Base-by-base conservation (phyloP, 257 asterid species). In the Penstemon davidsonii region DNA sequence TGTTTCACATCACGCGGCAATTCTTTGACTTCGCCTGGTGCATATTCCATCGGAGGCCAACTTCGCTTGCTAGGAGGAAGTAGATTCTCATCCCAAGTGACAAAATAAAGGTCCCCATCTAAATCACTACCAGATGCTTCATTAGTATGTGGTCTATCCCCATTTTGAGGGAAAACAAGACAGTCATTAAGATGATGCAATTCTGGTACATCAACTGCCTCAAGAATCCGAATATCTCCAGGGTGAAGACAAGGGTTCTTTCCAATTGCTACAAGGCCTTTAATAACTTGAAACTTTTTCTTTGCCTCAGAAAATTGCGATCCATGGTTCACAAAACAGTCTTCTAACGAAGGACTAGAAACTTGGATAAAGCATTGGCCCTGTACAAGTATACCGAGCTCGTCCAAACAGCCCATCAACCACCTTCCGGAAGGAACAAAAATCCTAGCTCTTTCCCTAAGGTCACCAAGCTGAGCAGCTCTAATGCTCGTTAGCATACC, bases 41-140 rank as follows among this genome's bases (percentile, higher is more conserved):
- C 71, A 73, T 94, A 91, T 40, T 91, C 93, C 99, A 94, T 88
- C 0, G 99, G 97, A 5, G 55, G 4, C 89, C 88, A 88, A 76
- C 99, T 94, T 67, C 66, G 67, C 77, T 81, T 85, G 76, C 91
- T 83, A 43, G 99, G 99, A 60, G 97, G 97, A 54, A 91, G 81
- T 67, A 94, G 96, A 77, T 79, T 86, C 44, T 79, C 85, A 75
- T 94, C 99, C 97, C 97, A 94, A n/a, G 96, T 80, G 44, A 91
- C 99, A 61, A 91, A 91, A 70, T 94, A 91, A 41, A 87, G 82
- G 80, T 94, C 99, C 12, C 99, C 96, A 66, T 94, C 97, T 8
- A 94, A 76, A 82, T 94, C 99, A 83, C 97, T 94, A 44, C 97
- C 99, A 6, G 99, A 91, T 39, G 96, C 97, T 81, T 94, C 97